phyloP scores from a whole-genome alignment of 352 stramenopile species.

The Peronospora destructor region DNA sequence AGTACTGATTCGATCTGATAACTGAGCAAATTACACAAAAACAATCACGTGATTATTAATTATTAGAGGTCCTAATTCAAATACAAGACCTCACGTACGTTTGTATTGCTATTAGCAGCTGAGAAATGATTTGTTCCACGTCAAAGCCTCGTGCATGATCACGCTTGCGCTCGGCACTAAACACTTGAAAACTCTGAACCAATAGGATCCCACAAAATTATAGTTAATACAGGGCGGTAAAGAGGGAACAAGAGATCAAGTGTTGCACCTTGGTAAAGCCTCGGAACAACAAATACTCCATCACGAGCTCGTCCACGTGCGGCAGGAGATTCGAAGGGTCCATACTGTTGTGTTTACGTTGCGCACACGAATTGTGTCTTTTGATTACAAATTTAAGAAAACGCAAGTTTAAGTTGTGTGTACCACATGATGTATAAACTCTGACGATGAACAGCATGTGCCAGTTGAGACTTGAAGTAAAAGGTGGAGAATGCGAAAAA shows the following conservation, averaged over 20 bases:
- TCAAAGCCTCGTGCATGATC: conserved; percentile 69
- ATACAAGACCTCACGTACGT: conserved; percentile 28
- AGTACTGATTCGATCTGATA: conserved; percentile 71
- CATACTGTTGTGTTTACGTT: conserved; percentile 25
- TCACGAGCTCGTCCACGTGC: conserved; percentile 78
- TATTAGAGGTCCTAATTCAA: background rate
- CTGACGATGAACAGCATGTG: background rate
- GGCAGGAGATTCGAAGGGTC: conserved; percentile 45
- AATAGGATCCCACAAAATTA: background rate
- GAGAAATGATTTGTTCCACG: conserved; percentile 66
- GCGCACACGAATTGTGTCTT: background rate
- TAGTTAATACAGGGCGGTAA: background rate
- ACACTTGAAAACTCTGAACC: conserved; percentile 65
- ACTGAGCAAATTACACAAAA: conserved; percentile 23
- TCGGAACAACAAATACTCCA: conserved; percentile 83
- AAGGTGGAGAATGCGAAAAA: conserved; percentile 15
- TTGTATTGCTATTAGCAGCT: conserved; percentile 57
- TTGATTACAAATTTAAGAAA: too few relatives aligned
- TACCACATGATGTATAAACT: background rate
- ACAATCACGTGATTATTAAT: conserved; percentile 2
- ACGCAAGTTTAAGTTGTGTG: background rate
- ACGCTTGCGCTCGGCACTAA: conserved; percentile 63
- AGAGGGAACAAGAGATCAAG: background rate
- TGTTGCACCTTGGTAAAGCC: conserved; percentile 64
- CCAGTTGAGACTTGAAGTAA: conserved; percentile 27